Conservation (phyloP, 1,284 basidiomycete genomes). For the Ganoderma boninense region DNA sequence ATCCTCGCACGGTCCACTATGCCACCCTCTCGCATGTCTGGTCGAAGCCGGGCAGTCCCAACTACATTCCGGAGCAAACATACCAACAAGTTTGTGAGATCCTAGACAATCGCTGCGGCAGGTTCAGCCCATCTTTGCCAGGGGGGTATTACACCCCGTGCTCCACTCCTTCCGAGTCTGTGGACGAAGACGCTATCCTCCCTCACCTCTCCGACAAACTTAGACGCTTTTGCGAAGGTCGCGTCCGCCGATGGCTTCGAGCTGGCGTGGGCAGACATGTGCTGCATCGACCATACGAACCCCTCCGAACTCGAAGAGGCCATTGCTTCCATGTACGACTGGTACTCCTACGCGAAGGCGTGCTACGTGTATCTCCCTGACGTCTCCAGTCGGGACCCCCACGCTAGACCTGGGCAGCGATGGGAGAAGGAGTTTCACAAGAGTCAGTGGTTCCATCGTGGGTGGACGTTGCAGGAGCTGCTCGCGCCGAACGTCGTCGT, state of each 20-base stretch:
- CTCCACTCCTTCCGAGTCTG: not conserved
- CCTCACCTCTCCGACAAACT: not conserved
- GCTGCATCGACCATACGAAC: constrained; percentile 4
- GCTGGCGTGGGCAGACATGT: constrained; percentile 2
- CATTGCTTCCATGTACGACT: constrained; percentile 9
- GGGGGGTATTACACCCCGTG: not conserved
- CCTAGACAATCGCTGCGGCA: not conserved
- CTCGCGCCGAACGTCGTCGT: constrained; percentile 1
- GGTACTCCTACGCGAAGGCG: not conserved
- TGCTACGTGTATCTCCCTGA: constrained; percentile 12
- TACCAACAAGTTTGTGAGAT: constrained; percentile 2
- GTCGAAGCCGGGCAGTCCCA: not conserved
- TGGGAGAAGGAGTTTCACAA: not conserved
- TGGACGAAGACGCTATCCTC: not conserved
- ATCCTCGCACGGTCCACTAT: constrained; percentile 10
- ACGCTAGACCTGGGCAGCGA: too few species aligned
- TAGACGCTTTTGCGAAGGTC: not conserved
- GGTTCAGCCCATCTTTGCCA: not conserved
- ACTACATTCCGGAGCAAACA: not conserved
- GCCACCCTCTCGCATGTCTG: constrained; percentile 15
- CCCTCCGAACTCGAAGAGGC: constrained; percentile 4
- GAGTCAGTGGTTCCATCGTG: not conserved
- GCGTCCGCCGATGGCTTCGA: constrained; percentile 4
- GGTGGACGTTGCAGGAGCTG: constrained; percentile 10
- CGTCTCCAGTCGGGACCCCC: not conserved